Percentiles rank a stretch among this genome's conserved stretches.
Conservation (phyloP, 2,329 filamentous ascomycete genomes). For the Fusarium chuoi region DNA sequence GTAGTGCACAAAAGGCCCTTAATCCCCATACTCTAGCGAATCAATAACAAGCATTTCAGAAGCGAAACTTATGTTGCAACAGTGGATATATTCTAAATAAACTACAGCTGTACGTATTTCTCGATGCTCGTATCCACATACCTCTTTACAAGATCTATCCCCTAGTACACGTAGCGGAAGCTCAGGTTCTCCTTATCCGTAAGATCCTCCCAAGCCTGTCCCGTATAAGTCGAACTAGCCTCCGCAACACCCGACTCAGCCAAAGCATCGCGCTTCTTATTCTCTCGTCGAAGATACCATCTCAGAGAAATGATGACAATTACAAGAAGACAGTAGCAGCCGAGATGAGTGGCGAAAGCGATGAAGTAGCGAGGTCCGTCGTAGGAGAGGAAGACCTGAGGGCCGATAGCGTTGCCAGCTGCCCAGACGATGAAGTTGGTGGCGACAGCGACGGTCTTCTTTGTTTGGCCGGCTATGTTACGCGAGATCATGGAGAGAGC, state of each 20-base stretch:
- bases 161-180: constrained; percentile 63
- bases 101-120: background rate
- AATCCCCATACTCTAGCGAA: background rate
- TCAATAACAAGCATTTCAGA: background rate
- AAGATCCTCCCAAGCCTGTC: constrained; percentile 70
- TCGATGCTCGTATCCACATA: background rate
- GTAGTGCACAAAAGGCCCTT: background rate
- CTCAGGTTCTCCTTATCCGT: constrained; percentile 70
- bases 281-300: constrained; percentile 67
- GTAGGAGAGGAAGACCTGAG: constrained; percentile 23
- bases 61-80: background rate
- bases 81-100: background rate
- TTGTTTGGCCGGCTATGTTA: constrained; percentile 78
- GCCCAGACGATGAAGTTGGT: constrained; percentile 78
- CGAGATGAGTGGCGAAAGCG: constrained; percentile 75
- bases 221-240: constrained; percentile 47
- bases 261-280: constrained; percentile 65
- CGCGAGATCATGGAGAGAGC: constrained; percentile 74
- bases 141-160: background rate
- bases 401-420: constrained; percentile 72
- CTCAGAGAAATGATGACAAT: constrained; percentile 67
- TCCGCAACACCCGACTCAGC: constrained; percentile 53
- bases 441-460: constrained; percentile 75
- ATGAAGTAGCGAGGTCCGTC: constrained; percentile 70
- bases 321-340: constrained; percentile 72